Evolutionary conservation across 139 green algal genomes (phyloP), one percentile per base, ranked within the genome.

Genomic region (Chlorella sp.): DNA sequence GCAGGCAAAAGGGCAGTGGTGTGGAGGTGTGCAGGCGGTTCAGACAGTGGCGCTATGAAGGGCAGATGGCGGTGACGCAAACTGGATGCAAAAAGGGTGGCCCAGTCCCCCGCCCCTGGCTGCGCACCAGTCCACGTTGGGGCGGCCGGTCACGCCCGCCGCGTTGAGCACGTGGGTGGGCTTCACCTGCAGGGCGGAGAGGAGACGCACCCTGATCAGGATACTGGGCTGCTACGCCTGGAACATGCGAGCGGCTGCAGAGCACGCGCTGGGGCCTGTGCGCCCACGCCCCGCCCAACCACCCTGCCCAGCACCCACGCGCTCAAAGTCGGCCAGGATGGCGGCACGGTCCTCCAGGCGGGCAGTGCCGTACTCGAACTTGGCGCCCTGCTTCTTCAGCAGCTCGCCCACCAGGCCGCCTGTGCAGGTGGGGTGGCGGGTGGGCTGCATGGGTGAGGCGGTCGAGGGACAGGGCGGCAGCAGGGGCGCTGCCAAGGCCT

Each of bases 81-180:
- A n/a, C n/a, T n/a, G n/a, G n/a, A n/a, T n/a, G n/a, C n/a, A n/a
- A n/a, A n/a, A n/a, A n/a, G n/a, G n/a, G n/a, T n/a, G n/a, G n/a
- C n/a, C n/a, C n/a, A n/a, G n/a, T n/a, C n/a, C n/a, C n/a, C n/a
- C n/a, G n/a, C n/a, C n/a, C n/a, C n/a, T n/a, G n/a, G n/a, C n/a
- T n/a, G 51, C 51, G 51, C 51, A 99, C 97, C 97, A 99, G 88
- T 99, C 97, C 40, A 99, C 97, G 81, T 99, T 99, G 38, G 97
- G 97, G 28, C 97, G 90, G 19, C 97, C 97, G 16, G 97, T 99
- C 41, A 99, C 80, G 34, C 97, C 97, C 32, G 97, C 97, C 48
- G 96, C 94, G 85, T 98, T 98, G 3, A 99, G 90, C 19, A 99
- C 93, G 51, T 99, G 97, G 0, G 97, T 99, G 51, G 96, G 96